Evolutionary conservation across 176 grass and related monocot genomes (phyloP), one percentile per base, ranked within the genome.

Genomic region (Avena insularis): DNA sequence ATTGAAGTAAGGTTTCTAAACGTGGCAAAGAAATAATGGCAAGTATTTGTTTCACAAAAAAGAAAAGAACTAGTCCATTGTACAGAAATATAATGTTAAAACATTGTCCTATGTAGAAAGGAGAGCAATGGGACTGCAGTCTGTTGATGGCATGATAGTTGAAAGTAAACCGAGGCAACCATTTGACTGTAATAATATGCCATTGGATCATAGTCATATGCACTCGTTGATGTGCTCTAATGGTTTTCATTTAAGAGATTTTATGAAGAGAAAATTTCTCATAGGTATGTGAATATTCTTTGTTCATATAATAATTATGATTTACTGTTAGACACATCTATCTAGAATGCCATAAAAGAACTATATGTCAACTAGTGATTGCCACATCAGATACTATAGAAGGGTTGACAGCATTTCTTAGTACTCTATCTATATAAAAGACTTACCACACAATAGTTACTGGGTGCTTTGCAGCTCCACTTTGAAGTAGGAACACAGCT

Each of bases 401-500:
- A 17, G 33, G 83, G 62, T 54, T 36, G 17, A 49, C 1, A 1
- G 4, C 27, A 59, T 69, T 43, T 60, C 58, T 51, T 61, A 58
- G 47, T 55, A 48, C 53, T 50, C 31, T 48, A 71, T 55, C 33
- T 48, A 40, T 20, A 75, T 17, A 74, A 47, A 74, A 35, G 76
- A 20, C 77, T 83, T 91, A 98, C 93, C 54, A 91, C 48, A 68
- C 93, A 95, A 69, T 86, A 84, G 66, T 90, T 91, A 59, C 33
- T 74, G 78, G 81, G 85, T 76, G 70, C 20, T 3, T 90, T 89
- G 88, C 96, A 98, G 54, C 77, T 93, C 96, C 96, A 98, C 73
- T 85, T 92, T 80, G 90, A 94, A 82, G 93, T 98, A 64, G 96
- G 96, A 63, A 95, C 84, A 62, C 96, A 98, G 84, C 88, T 98